Base-by-base conservation (phyloP, 1,284 basidiomycete species). In the Leccinum ambiguum region DNA sequence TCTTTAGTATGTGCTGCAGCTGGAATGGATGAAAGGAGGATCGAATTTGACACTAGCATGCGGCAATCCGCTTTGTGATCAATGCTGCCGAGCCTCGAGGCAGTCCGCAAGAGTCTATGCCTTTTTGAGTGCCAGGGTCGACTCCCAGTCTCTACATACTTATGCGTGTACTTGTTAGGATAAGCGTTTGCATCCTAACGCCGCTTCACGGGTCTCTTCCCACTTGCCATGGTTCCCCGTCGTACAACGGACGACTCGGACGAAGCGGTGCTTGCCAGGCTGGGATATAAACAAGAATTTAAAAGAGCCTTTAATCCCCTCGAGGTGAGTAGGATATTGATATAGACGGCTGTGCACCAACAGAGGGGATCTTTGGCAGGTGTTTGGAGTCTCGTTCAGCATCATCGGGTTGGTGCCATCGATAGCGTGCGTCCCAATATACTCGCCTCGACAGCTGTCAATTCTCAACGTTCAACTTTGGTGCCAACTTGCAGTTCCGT, bases 401-500 rank as follows among this genome's bases (percentile, higher is more conserved):
- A 74, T 78, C 61, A 78, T 81, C 64, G 81, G 81, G 26, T 67
- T 83, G 13, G 69, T 82, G 3, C 79, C 81, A 2, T 80, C 80
- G 6, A 79, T 82, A 39, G 77, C 80, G 68, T 78, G 63, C 21
- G 77, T 2, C 13, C n/a, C 26, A n/a, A 8, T 13, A 21, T 59
- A 6, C 18, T 18, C 57, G 9, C 18, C 6, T 39, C 7, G n/a
- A 10, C 23, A 26, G 1, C 23, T 26, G 23, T n/a, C n/a, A n/a
- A n/a, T n/a, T n/a, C n/a, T 23, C 26, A 8, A 1, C 26, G 26
- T 26, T 16, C 54, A 26, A 26, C 54, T n/a, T 67, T 68, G 56
- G 2, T 18, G 5, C 13, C n/a, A 39, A 36, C 43, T 54, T 39
- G 43, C 59, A 77, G 79, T 6, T 79, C 80, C 3, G 79, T 79